Evolutionary conservation across 2,329 filamentous ascomycete species (phyloP), one percentile per base, ranked within the genome.

Genomic region (Talaromyces sp.): DNA sequence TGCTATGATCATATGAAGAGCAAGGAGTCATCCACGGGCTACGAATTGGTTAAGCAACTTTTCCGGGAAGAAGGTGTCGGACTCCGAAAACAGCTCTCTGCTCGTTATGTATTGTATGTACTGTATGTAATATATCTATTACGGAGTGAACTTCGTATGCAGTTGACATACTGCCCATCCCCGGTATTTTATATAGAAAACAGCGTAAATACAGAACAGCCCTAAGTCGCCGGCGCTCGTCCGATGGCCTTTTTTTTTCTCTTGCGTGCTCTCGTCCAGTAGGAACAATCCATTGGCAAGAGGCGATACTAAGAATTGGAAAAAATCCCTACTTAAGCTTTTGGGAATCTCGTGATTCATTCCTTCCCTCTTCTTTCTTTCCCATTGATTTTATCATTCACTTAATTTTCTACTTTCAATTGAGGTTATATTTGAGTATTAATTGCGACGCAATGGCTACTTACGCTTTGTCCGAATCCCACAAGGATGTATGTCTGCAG

Each of bases 401-500:
- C 35, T 9, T 9, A 52, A 54, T 55, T 62, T 58, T 28, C 56
- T 42, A 14, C n/a, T 9, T 28, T 25, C 40, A 12, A 25, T 57
- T 57, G 12, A 25, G 14, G 14, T 1, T 31, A 16, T 42, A 28
- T 52, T 57, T 54, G 42, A 42, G 56, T 61, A 55, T 48, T 31
- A 37, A 42, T 33, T 58, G 35, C 40, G 54, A 46, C 48, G 46
- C 60, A 72, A 80, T 79, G 76, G 71, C 75, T 65, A 78, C 77
- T 72, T 89, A 89, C 80, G 86, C 87, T 70, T 83, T 89, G 62
- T 82, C 87, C 66, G 78, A 86, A 76, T 81, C 84, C 75, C 87
- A 89, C 80, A 81, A 85, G 79, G 86, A 88, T 72, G 85, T 87
- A 76, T 75, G 83, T 79, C 67, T 60, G 62, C 58, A 61, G 68